A percentile compares a stretch with the other conserved stretches of the same genome.
phyloP scores from a whole-genome alignment of 495 filamentous ascomycete genomes.

The Elaphomyces granulatus region DNA sequence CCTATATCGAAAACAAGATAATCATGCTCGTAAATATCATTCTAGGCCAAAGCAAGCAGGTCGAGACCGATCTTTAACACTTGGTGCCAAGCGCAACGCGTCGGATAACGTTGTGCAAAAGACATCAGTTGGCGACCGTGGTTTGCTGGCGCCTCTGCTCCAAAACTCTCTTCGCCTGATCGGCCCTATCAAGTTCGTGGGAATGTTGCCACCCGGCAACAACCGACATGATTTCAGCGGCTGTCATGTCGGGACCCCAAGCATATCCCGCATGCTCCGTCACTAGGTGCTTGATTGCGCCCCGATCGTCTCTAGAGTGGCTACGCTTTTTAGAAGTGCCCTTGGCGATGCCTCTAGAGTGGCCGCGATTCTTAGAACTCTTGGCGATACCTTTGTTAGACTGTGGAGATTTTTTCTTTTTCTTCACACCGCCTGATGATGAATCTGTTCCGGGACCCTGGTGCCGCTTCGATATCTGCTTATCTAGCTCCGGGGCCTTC shows the following conservation, averaged over 20 bases:
- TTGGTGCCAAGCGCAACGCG: no score
- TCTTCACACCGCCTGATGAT: no score
- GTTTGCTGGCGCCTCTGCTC: no score
- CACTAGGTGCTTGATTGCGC: not conserved
- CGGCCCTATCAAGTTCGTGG: not conserved
- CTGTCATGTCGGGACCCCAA: not conserved
- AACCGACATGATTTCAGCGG: not conserved
- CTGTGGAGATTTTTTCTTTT: not conserved
- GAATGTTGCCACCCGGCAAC: not conserved
- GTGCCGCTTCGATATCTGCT: not conserved
- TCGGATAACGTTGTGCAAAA: no score
- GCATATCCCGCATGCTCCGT: not conserved
- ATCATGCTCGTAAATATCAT: no score
- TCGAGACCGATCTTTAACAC: no score
- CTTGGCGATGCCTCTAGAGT: not conserved
- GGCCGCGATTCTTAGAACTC: not conserved
- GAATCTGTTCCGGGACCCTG: no score
- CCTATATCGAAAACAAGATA: no score
- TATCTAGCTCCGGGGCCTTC: not conserved
- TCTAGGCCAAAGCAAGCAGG: no score
- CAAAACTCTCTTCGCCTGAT: no score
- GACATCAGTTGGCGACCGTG: no score
- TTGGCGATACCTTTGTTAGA: not conserved
- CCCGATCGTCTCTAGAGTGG: not conserved
- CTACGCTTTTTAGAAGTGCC: not conserved